These are phyloP conservation scores for Cryptococcus jaspeensis DNA, from an alignment of 1,284 basidiomycete genomes.

Conservation along the genomic window DNA sequence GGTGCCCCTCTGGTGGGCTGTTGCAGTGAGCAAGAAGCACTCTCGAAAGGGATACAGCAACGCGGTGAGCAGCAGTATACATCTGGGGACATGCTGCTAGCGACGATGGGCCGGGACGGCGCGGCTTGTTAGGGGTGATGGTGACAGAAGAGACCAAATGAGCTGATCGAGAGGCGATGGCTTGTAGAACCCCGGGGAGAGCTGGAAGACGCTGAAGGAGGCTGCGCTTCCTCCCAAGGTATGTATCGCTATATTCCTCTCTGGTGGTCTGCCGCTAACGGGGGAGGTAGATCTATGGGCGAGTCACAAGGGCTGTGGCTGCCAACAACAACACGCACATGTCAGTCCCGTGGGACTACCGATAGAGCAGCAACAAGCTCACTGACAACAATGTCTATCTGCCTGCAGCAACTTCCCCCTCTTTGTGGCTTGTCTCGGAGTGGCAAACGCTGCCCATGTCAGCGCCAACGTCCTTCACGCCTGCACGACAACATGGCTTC, in stretches of 20 bases:
- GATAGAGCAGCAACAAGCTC: too few species aligned
- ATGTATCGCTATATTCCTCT: neutral
- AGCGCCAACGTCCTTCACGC: conserved; percentile 17
- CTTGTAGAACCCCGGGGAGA: conserved; percentile 20
- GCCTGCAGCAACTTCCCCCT: conserved; percentile 19
- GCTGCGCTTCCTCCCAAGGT: conserved; percentile 10
- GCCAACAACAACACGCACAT: conserved; percentile 29
- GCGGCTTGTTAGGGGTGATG: too few species aligned
- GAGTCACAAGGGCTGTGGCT: conserved; percentile 24
- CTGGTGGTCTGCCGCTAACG: too few species aligned
- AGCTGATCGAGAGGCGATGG: neutral
- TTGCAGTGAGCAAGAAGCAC: conserved; percentile 8
- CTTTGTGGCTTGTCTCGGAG: conserved; percentile 29
- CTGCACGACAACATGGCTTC: conserved; percentile 17
- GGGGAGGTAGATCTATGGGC: conserved; percentile 16
- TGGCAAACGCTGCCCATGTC: conserved; percentile 29
- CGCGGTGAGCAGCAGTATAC: conserved; percentile 17
- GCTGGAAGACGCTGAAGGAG: conserved; percentile 14
- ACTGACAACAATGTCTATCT: neutral
- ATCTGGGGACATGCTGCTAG: too few species aligned
- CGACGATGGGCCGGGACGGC: too few species aligned
- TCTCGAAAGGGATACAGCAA: conserved; percentile 11
- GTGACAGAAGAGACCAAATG: neutral
- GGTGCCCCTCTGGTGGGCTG: conserved; percentile 25
- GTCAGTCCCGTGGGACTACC: conserved; percentile 11